A percentile compares a stretch with the other conserved stretches of the same genome.
phyloP scores from a whole-genome alignment of 495 filamentous ascomycete genomes.

The Penicillium coprophilum region DNA sequence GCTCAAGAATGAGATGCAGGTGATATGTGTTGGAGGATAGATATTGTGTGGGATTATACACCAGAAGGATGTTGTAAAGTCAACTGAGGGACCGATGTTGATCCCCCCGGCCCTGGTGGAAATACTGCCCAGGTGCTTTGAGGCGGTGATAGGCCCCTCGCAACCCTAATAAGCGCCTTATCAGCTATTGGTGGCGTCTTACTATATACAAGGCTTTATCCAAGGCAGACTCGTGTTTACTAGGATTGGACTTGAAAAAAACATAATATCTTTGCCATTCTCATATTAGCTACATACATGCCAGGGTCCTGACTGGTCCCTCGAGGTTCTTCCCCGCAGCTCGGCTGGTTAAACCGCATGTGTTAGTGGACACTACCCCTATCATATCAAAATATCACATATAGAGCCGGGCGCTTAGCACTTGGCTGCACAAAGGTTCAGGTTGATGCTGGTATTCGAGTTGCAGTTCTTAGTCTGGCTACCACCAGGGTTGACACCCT shows the following conservation, averaged over 20 bases:
- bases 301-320: not conserved
- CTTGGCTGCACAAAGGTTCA: constrained; percentile 34
- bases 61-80: constrained; percentile 6
- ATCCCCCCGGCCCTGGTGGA: not conserved
- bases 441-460: constrained; percentile 30
- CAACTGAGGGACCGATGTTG: constrained; percentile 7
- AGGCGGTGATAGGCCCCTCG: constrained; percentile 9
- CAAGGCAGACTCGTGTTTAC: constrained; percentile 5
- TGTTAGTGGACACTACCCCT: not conserved
- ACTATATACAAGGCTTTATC: not conserved
- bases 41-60: not conserved
- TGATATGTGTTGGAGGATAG: not conserved
- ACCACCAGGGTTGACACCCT: constrained; percentile 48
- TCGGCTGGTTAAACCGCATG: not conserved
- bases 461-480: constrained; percentile 53
- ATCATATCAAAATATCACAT: not conserved
- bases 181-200: not conserved
- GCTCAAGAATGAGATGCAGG: not conserved
- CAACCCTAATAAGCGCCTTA: constrained; percentile 11
- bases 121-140: constrained; percentile 5
- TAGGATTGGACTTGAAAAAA: not conserved
- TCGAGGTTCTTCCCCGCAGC: not conserved
- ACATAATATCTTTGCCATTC: not conserved
- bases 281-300: constrained; percentile 6
- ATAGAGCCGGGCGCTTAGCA: constrained; percentile 20